Percentiles rank a stretch among this genome's conserved stretches.
phyloP scores from a whole-genome alignment of 2,329 filamentous ascomycete genomes.

The Pestalotiopsis sp. region DNA sequence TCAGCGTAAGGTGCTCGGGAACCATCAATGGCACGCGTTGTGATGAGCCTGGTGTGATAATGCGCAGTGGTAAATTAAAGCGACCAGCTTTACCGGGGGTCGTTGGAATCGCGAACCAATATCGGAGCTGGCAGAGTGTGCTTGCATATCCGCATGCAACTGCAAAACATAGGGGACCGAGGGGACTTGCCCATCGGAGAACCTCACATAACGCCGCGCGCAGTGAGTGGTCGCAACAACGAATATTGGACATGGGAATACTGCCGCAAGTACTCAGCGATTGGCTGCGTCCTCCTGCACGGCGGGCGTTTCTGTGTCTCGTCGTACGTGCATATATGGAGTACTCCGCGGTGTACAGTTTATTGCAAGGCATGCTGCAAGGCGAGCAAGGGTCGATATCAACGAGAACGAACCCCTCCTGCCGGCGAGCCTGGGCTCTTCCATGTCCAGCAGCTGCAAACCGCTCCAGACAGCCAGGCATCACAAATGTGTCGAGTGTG shows the following conservation, averaged over 20 bases:
- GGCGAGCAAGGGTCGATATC: not conserved
- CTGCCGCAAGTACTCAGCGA: not conserved
- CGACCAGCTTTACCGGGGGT: not conserved
- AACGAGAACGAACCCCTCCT: not conserved
- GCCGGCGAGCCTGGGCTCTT: not conserved
- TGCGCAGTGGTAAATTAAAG: constrained; percentile 10
- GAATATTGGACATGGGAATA: not conserved
- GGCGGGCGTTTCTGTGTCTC: not conserved
- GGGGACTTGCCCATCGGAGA: not conserved
- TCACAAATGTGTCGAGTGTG: not conserved
- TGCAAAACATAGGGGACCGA: not conserved
- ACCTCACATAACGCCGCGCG: not conserved
- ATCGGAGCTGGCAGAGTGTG: not conserved
- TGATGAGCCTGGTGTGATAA: constrained; percentile 6
- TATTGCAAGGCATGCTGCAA: not conserved
- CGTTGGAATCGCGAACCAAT: not conserved
- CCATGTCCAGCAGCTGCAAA: not conserved
- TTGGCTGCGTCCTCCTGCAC: not conserved
- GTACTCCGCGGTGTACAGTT: not conserved
- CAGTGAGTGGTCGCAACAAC: not conserved
- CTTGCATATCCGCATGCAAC: constrained; percentile 2
- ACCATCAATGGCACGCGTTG: not conserved
- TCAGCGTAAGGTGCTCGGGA: not conserved
- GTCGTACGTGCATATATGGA: not conserved
- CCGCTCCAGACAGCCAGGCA: not conserved